Evolutionary conservation across 1,284 basidiomycete species (phyloP), one percentile per base, ranked within the genome.

Genomic region (Macrocystidia cucumis): DNA sequence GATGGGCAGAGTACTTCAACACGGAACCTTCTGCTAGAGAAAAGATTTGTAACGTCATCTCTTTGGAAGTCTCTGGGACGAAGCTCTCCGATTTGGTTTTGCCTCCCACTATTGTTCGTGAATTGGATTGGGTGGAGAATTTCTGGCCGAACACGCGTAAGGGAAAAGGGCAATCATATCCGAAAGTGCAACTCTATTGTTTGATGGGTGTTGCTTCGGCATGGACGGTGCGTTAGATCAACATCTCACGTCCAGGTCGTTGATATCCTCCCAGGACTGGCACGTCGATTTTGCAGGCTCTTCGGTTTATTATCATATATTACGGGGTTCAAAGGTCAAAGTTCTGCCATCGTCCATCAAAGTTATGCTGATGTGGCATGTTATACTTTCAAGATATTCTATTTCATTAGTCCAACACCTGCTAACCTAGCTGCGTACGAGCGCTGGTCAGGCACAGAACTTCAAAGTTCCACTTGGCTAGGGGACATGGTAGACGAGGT

Each of bases 41-140:
- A 49, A 95, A 91, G 57, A 79, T 96, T 21, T 76, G 80, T 45
- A 95, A 95, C 49, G 86, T 95, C 29, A 95, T 95, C 43, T 89
- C 84, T 4, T 64, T 93, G 34, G 90, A 93, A 55, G 79, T 93
- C 21, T 83, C 83, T 0, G 83, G 80, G 2, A 89, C 86, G 1
- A 64, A 72, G 22, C 65, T 93, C 17, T 82, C 79, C 4, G 74
- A 86, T 43, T 69, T 72, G 50, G 80, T 98, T 16, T 61, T 80
- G 5, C 90, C 92, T 5, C 95, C 95, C 0, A 72, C 74, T 39
- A 57, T 95, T 14, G 91, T 95, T 13, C 73, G 86, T 41, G 89
- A 97, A 40, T 59, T 96, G 42, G 95, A 97, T 51, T 98, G 95
- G 95, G 93, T 97, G 7, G 91, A 96, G 52, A 89, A 85, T 46